phyloP scores from a whole-genome alignment of 306 rosid species.

The Amphicarpaea edgeworthii region DNA sequence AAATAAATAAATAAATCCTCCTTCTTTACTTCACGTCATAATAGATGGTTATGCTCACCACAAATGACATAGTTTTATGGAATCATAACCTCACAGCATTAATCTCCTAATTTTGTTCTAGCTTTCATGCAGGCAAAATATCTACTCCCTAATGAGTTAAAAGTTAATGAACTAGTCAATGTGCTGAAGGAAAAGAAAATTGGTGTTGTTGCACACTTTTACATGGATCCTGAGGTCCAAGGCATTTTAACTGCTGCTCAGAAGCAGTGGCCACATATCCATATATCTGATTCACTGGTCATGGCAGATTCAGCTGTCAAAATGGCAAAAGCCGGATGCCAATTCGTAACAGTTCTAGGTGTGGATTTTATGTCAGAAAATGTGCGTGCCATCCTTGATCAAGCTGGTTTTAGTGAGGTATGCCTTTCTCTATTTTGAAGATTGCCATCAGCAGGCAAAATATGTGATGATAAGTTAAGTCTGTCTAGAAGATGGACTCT shows the following conservation, averaged over 20 bases:
- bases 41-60: conserved; percentile 32
- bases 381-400: conserved; percentile 98
- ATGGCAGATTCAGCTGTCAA: conserved; percentile 95
- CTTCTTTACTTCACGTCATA: neutral
- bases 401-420: conserved; percentile 89
- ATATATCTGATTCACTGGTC: conserved; percentile 95
- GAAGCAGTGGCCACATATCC: conserved; percentile 95
- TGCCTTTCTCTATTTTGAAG: conserved; percentile 24
- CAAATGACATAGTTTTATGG: conserved; percentile 18
- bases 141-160: conserved; percentile 69
- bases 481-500: conserved; percentile 31
- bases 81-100: conserved; percentile 34
- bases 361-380: conserved; percentile 99
- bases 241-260: conserved; percentile 93
- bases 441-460: neutral
- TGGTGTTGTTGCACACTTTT: conserved; percentile 96
- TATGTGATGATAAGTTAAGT: conserved; percentile 23
- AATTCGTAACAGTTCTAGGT: conserved; percentile 85
- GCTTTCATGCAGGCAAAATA: conserved; percentile 81
- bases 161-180: conserved; percentile 70
- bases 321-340: conserved; percentile 92
- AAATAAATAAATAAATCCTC: too few species aligned
- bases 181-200: conserved; percentile 86
- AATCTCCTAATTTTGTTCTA: conserved; percentile 50
- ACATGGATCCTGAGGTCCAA: conserved; percentile 99